Base-by-base conservation (phyloP, 768 basidiomycete genomes). In the Cystofilobasidium capitatum region DNA sequence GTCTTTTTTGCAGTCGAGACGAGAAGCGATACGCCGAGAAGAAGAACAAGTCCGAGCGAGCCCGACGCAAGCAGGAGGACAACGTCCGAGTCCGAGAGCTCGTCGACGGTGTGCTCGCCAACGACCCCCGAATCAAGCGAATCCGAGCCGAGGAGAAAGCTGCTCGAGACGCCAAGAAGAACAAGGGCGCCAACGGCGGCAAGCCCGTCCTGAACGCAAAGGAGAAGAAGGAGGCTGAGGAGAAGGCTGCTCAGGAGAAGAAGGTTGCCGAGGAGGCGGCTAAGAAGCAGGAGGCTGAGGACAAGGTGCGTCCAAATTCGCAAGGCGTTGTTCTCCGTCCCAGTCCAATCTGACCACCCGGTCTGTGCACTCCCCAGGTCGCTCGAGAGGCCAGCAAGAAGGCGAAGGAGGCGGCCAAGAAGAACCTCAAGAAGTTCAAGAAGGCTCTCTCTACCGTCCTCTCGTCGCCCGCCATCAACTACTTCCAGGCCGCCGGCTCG, bases 11-110 rank as follows among this genome's bases (percentile, higher is more conserved):
- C 72, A 93, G 91, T 75, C 94, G 94, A 66, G 94, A 98, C 77
- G 94, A 99, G 78, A 98, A 98, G 79, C 88, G 94, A 36, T 96
- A 93, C 80, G 92, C 91, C 22, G 94, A 98, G 80, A 98, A 97
- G 83, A 99, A 99, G 83, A 99, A 99, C 85, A 97, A 96, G 79
- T 79, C 89, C 7, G 94, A 99, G 79, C 91, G 94, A 39, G 89
- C 91, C 16, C 84, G 91, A 66, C 82, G 90, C 76, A 99, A 99
- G 82, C 96, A 96, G 82, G 94, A 96, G 72, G 94, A 99, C 78
- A 97, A 84, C 54, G 87, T 91, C 16, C 88, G 92, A 73, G 78
- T 97, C 35, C 86, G 94, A 62, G 81, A 81, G 33, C 80, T 99
- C 31, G 91, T 99, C 59, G 94, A 98, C 80, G 79, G 87, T 65